Percentiles rank a stretch among this genome's conserved stretches.
These are phyloP conservation scores for Waitea zeae DNA, from an alignment of 1,284 basidiomycete species.

Conservation along the genomic window DNA sequence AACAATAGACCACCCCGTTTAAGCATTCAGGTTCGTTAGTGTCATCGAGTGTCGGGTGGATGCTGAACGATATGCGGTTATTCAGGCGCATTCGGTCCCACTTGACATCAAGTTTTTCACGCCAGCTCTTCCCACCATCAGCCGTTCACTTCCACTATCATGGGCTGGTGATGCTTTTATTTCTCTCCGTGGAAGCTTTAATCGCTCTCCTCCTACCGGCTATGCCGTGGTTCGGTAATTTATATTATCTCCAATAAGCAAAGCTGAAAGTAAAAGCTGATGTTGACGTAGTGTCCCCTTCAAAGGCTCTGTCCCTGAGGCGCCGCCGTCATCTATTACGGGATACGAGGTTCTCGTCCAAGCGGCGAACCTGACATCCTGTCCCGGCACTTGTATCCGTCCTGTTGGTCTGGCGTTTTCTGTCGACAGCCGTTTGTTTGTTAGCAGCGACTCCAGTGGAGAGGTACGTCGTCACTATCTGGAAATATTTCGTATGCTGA, in stretches of 20 bases:
- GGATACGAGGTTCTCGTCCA: constrained; percentile 18
- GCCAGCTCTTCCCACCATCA: constrained; percentile 2
- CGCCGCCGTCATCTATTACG: constrained; percentile 2
- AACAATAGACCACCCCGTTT: constrained; percentile 19
- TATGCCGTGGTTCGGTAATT: constrained; percentile 24
- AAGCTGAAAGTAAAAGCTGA: neutral
- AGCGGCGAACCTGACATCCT: constrained; percentile 16
- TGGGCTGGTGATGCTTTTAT: constrained; percentile 15
- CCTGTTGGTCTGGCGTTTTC: constrained; percentile 21
- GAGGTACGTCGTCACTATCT: constrained; percentile 15
- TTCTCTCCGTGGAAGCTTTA: constrained; percentile 13
- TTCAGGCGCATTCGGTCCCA: constrained; percentile 23
- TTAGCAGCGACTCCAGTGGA: constrained; percentile 20
- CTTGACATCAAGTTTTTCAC: constrained; percentile 22
- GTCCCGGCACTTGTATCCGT: constrained; percentile 19
- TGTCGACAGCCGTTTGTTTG: constrained; percentile 15
- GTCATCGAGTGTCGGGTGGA: no score
- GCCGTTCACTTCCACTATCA: constrained; percentile 12
- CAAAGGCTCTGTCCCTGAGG: neutral
- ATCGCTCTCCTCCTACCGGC: constrained; percentile 15
- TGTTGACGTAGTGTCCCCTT: neutral
- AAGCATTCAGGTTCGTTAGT: no score
- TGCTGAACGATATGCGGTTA: no score
- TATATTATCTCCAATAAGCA: neutral
- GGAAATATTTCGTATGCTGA: no score